These are phyloP conservation scores for Penicillium salamii DNA, from an alignment of 495 filamentous ascomycete species.

Conservation along the genomic window DNA sequence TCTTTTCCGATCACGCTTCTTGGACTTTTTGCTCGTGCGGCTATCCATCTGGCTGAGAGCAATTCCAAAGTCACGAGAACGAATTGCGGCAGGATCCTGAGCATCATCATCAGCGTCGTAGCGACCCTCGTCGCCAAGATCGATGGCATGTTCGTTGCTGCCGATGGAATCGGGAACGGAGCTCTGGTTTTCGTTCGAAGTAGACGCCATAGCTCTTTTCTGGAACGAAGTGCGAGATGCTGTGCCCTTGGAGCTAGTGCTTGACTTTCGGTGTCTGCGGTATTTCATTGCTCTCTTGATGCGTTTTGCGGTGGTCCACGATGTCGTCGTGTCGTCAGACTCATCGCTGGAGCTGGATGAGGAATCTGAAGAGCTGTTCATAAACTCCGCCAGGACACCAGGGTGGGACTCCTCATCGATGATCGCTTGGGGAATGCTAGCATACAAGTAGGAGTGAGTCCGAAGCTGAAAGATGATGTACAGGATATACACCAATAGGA, in stretches of 20 bases:
- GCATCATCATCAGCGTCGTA: conserved; percentile 30
- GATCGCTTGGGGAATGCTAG: conserved; percentile 82
- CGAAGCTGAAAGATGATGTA: conserved; percentile 91
- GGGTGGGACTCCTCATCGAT: conserved; percentile 87
- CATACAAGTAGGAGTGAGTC: conserved; percentile 88
- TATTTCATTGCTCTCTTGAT: conserved; percentile 69
- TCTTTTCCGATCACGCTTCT: conserved; percentile 34
- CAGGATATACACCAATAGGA: conserved; percentile 78
- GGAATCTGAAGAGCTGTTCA: conserved; percentile 67
- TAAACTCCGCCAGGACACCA: conserved; percentile 75
- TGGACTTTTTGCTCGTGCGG: conserved; percentile 18
- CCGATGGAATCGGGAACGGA: conserved; percentile 29
- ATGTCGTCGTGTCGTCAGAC: conserved; percentile 63
- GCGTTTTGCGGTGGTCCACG: conserved; percentile 69
- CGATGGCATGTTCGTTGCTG: conserved; percentile 35
- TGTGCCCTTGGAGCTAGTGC: conserved; percentile 63
- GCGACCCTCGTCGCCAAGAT: conserved; percentile 30
- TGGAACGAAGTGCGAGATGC: conserved; percentile 31
- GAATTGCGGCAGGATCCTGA: conserved; percentile 17
- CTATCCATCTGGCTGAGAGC: conserved; percentile 11
- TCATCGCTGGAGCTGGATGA: conserved; percentile 60
- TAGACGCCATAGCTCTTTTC: conserved; percentile 24
- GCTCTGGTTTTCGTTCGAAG: conserved; percentile 20
- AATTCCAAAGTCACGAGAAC: conserved; percentile 34
- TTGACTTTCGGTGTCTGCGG: conserved; percentile 68